Evolutionary conservation across 306 rosid genomes (phyloP).

Genomic region (Macrotyloma uniflorum): DNA sequence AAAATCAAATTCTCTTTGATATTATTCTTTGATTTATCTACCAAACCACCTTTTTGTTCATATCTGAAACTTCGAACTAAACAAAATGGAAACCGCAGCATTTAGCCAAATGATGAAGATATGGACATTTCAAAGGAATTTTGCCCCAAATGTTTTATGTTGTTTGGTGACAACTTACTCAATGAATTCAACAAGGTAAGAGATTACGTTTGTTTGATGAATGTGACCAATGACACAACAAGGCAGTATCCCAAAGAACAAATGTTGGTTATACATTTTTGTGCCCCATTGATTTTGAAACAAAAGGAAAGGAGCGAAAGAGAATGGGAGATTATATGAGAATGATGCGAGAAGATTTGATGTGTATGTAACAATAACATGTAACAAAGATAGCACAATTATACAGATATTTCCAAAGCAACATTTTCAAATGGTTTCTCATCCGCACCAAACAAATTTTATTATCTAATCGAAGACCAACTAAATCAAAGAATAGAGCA

Average conservation of each 20-base stretch:
- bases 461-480: not conserved
- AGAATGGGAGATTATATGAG: not conserved
- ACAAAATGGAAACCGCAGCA: not conserved
- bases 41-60: not conserved
- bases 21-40: not conserved
- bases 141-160: not conserved
- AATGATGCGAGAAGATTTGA: not conserved
- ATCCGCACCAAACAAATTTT: not conserved
- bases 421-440: constrained; percentile 3
- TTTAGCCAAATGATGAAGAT: not conserved
- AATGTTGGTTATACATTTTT: not conserved
- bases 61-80: not conserved
- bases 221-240: not conserved
- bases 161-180: too few species aligned
- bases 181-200: too few species aligned
- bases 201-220: too few species aligned
- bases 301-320: not conserved
- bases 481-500: not conserved
- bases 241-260: constrained; percentile 12
- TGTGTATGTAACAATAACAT: not conserved
- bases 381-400: not conserved
- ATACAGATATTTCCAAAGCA: constrained; percentile 1
- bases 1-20: not conserved
- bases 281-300: not conserved
- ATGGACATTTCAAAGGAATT: not conserved